These are phyloP conservation scores for Colletotrichum eleusines DNA, from an alignment of 2,329 filamentous ascomycete species.

Conservation along the genomic window DNA sequence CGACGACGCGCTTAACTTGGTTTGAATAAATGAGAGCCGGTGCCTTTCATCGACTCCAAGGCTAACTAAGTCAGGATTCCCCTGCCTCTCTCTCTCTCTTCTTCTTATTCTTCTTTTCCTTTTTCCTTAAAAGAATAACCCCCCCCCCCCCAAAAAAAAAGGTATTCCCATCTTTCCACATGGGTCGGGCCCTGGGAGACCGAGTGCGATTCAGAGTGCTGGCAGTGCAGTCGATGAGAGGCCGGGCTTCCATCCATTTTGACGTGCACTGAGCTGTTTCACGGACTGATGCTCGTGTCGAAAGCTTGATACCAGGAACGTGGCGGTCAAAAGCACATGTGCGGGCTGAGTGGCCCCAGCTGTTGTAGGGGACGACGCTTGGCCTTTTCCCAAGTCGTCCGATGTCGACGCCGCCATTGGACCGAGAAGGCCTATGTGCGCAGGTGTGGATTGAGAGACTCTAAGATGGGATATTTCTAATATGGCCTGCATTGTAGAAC, in stretches of 20 bases:
- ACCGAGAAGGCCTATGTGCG: slow-evolving; percentile 19
- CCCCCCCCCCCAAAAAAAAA: too few species aligned
- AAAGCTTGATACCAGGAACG: slow-evolving; percentile 11
- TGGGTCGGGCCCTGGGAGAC: slow-evolving; percentile 7
- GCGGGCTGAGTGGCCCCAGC: background rate
- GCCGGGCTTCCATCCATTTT: background rate
- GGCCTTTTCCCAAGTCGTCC: slow-evolving; percentile 30
- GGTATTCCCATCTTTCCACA: background rate
- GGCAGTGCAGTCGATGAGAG: background rate
- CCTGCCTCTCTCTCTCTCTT: background rate
- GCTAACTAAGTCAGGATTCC: slow-evolving; percentile 1
- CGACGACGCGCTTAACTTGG: slow-evolving; percentile 13
- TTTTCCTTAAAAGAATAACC: too few species aligned
- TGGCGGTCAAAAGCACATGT: background rate
- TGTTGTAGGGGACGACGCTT: slow-evolving; percentile 11
- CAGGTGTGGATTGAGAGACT: slow-evolving; percentile 5
- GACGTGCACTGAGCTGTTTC: slow-evolving; percentile 9
- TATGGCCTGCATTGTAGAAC: background rate
- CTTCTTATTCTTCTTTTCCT: background rate
- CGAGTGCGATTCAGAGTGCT: slow-evolving; percentile 22
- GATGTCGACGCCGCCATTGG: slow-evolving; percentile 24
- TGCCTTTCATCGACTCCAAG: background rate
- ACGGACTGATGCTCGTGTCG: slow-evolving; percentile 19
- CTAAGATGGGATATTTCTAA: slow-evolving; percentile 13
- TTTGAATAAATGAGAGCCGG: background rate